phyloP scores from a whole-genome alignment of 2,329 filamentous ascomycete genomes.

The Aureobasidium uvarum region DNA sequence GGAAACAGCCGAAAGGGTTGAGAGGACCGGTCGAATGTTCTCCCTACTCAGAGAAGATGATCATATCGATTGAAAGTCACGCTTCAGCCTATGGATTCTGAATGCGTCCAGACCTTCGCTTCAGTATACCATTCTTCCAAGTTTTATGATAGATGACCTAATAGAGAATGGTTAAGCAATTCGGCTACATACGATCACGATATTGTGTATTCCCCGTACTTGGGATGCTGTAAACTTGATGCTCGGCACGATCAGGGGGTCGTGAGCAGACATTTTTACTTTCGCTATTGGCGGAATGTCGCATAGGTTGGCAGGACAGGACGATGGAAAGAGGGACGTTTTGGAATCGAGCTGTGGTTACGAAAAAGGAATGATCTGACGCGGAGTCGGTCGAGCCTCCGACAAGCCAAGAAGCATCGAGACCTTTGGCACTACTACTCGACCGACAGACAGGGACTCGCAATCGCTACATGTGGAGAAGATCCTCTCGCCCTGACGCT shows the following conservation, averaged over 20 bases:
- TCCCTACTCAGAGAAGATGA: not conserved
- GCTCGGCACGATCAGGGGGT: not conserved
- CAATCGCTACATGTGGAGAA: not conserved
- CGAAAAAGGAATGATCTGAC: not conserved
- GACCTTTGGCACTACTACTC: not conserved
- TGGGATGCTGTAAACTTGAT: too few species aligned
- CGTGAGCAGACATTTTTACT: not conserved
- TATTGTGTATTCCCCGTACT: not conserved
- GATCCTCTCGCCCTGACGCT: not conserved
- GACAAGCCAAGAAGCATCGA: slow-evolving; percentile 15
- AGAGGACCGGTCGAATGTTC: not conserved
- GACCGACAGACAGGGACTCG: slow-evolving; percentile 3
- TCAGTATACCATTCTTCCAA: not conserved
- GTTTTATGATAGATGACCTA: slow-evolving; percentile 12
- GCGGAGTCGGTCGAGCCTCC: slow-evolving; percentile 1
- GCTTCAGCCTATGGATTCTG: not conserved
- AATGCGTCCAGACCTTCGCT: not conserved
- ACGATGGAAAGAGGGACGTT: not conserved
- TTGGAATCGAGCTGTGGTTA: not conserved
- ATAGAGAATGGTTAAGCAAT: not conserved
- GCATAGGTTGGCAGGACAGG: not conserved
- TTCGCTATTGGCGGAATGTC: not conserved
- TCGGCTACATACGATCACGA: not conserved
- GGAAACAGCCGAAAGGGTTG: not conserved
- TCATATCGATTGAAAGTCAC: not conserved